Percentiles rank a stretch among this genome's conserved stretches.
phyloP scores from a whole-genome alignment of 2,329 filamentous ascomycete species.

The Bimuria novae-zelandiae region DNA sequence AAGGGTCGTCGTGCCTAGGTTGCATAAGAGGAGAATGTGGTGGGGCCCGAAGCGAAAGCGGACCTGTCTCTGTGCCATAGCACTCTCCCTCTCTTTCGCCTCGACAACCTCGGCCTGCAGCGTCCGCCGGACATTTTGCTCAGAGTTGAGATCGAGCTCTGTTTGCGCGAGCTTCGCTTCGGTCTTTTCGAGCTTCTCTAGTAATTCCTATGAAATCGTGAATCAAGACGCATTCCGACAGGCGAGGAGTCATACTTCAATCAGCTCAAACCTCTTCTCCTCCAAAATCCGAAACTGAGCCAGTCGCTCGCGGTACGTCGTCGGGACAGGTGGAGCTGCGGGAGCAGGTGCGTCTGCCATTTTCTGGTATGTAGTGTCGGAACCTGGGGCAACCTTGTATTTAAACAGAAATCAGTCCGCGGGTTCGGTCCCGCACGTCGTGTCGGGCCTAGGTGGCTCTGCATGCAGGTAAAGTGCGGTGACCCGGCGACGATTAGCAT shows the following conservation, averaged over 20 bases:
- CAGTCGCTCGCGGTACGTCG: conserved; percentile 40
- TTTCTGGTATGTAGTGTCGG: conserved; percentile 10
- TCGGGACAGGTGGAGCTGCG: conserved; percentile 18
- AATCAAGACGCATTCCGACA: background rate
- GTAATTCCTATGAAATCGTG: conserved; percentile 32
- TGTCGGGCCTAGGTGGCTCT: conserved; percentile 33
- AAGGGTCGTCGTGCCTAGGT: conserved; percentile 40
- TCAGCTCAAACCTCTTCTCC: conserved; percentile 43
- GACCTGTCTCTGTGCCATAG: conserved; percentile 38
- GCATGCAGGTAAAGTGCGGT: conserved; percentile 42
- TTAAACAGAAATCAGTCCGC: conserved; percentile 32
- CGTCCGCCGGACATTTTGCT: conserved; percentile 45
- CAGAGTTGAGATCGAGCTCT: conserved; percentile 43
- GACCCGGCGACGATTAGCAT: conserved; percentile 36
- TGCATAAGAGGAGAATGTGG: conserved; percentile 13
- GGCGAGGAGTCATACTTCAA: conserved; percentile 32
- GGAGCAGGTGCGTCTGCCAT: conserved; percentile 28
- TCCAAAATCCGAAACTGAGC: conserved; percentile 45
- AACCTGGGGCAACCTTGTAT: conserved; percentile 32
- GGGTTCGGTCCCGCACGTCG: conserved; percentile 31
- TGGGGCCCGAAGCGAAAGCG: background rate
- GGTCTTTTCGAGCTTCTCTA: conserved; percentile 45
- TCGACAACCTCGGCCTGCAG: conserved; percentile 42
- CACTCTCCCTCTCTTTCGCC: conserved; percentile 35
- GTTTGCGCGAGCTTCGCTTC: conserved; percentile 43